Evolutionary conservation across 2,329 filamentous ascomycete species (phyloP).

Genomic region (Monascus ruber): DNA sequence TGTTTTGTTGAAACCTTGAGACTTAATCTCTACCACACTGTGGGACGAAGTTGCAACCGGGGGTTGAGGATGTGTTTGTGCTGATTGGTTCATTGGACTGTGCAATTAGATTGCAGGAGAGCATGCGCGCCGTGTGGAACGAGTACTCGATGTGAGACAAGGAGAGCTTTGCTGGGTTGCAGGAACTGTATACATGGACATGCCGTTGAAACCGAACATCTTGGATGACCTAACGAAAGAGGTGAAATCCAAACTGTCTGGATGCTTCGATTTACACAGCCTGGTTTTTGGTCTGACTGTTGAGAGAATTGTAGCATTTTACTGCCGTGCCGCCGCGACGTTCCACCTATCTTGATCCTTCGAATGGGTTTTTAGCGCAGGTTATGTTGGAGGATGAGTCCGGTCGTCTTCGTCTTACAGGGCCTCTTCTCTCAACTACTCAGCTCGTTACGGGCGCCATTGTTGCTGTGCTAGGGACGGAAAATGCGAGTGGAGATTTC

Average conservation of each 20-base stretch:
- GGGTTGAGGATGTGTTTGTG: neutral
- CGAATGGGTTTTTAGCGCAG: conserved; percentile 38
- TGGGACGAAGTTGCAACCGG: too few species aligned
- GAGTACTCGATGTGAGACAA: conserved; percentile 90
- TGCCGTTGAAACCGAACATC: conserved; percentile 92
- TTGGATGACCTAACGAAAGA: conserved; percentile 91
- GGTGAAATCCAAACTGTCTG: conserved; percentile 32
- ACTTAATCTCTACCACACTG: too few species aligned
- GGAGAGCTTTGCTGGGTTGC: conserved; percentile 91
- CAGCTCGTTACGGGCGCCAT: conserved; percentile 87
- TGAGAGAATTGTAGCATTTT: conserved; percentile 53
- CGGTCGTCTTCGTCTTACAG: conserved; percentile 70
- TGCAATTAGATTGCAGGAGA: conserved; percentile 57
- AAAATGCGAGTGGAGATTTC: conserved; percentile 84
- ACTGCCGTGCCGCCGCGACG: conserved; percentile 69
- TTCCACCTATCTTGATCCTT: conserved; percentile 59
- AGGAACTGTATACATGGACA: conserved; percentile 94
- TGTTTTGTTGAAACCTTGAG: too few species aligned
- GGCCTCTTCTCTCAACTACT: conserved; percentile 53
- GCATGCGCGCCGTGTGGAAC: conserved; percentile 61
- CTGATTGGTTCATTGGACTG: neutral
- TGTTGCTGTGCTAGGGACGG: conserved; percentile 86
- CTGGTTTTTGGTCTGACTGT: conserved; percentile 5
- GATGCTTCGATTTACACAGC: too few species aligned
- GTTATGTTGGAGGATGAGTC: conserved; percentile 94